phyloP scores from a whole-genome alignment of 352 stramenopile species.

The Phytophthora pseudosyringae region DNA sequence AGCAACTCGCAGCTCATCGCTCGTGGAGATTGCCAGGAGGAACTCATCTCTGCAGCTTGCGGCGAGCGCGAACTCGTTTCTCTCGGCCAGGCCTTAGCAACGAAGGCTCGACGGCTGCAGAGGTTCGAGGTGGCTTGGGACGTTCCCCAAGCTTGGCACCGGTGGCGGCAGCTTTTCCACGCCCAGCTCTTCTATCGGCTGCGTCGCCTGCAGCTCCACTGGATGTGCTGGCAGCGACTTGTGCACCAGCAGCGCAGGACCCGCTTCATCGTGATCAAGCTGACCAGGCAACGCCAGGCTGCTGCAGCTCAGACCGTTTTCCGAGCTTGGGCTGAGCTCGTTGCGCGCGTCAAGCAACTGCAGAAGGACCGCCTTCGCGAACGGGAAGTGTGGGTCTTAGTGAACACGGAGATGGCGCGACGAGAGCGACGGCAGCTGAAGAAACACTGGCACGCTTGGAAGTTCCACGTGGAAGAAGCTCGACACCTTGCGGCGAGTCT shows the following conservation, averaged over 20 bases:
- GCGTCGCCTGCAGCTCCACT: constrained; percentile 39
- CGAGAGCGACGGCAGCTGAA: constrained; percentile 49
- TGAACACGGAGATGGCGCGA: constrained; percentile 57
- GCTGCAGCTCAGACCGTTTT: constrained; percentile 23
- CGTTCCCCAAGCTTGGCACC: constrained; percentile 46
- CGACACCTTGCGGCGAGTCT: constrained; percentile 54
- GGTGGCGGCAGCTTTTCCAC: constrained; percentile 69
- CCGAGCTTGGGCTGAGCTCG: constrained; percentile 45
- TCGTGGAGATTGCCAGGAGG: not conserved
- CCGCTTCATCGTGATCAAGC: constrained; percentile 28
- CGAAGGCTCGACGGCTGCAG: constrained; percentile 60
- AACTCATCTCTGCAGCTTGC: not conserved
- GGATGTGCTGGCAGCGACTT: constrained; percentile 44
- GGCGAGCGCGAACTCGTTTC: constrained; percentile 11
- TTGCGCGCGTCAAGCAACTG: constrained; percentile 50
- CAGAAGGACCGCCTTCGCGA: constrained; percentile 57
- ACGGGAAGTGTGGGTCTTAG: constrained; percentile 63
- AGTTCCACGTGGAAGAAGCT: constrained; percentile 41
- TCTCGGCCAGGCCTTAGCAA: constrained; percentile 31
- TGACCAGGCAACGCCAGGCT: constrained; percentile 14
- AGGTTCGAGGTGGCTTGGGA: constrained; percentile 55
- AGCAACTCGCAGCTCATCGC: not conserved
- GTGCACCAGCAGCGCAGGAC: constrained; percentile 15
- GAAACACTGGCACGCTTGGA: constrained; percentile 57
- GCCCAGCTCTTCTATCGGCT: constrained; percentile 66